Conservation (phyloP, 2,329 filamentous ascomycete species). For the Aquanectria penicillioides region DNA sequence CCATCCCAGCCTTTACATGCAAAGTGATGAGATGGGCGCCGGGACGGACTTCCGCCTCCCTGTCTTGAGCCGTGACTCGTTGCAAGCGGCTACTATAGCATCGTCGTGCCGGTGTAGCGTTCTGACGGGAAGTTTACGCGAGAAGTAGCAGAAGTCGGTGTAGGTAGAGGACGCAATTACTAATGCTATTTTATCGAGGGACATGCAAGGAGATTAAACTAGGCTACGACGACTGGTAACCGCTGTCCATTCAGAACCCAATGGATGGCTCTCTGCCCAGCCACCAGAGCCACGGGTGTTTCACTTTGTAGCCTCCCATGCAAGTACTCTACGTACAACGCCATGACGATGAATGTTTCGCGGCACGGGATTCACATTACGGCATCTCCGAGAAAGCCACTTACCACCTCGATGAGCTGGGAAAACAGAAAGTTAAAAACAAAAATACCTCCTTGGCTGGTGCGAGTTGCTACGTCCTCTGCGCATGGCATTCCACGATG, state of each 20-base stretch:
- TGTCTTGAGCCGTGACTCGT: too few species aligned
- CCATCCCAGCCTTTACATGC: too few species aligned
- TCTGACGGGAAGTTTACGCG: background rate
- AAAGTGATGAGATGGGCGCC: too few species aligned
- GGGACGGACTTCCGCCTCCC: too few species aligned
- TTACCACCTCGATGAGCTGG: too few species aligned
- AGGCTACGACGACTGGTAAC: background rate
- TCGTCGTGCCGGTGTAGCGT: background rate
- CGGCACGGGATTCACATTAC: background rate
- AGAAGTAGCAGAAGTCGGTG: background rate
- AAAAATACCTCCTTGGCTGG: background rate
- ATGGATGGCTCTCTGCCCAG: background rate
- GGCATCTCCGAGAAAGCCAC: conserved; percentile 6
- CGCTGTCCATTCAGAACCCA: background rate
- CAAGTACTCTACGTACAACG: background rate
- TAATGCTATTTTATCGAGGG: too few species aligned
- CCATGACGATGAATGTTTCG: background rate
- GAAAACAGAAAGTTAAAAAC: too few species aligned
- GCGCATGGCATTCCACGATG: background rate
- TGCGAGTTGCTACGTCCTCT: background rate
- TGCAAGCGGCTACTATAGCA: background rate
- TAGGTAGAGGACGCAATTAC: background rate
- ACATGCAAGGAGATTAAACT: background rate
- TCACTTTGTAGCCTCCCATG: background rate
- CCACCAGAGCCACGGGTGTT: background rate